Conservation (phyloP, 2,329 filamentous ascomycete genomes). For the Pseudocercospora fijiensis region DNA sequence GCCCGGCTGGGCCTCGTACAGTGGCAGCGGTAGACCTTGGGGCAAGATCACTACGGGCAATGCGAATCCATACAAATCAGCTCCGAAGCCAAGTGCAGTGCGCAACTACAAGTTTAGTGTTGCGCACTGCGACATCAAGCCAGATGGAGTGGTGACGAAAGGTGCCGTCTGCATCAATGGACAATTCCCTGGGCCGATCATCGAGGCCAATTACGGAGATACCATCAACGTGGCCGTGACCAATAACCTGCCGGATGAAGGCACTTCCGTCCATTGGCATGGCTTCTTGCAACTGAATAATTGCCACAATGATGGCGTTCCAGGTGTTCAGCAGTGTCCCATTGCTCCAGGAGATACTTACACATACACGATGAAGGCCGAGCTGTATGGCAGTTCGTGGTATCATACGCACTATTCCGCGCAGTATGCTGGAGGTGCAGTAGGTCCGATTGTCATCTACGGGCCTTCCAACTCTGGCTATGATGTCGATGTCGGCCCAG, state of each 20-base stretch:
- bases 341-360: conserved; percentile 58
- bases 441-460: conserved; percentile 43
- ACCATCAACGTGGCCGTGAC: conserved; percentile 34
- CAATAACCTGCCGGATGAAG: conserved; percentile 46
- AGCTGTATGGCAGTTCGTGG: conserved; percentile 35
- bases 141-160: conserved; percentile 32
- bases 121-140: conserved; percentile 33
- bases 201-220: conserved; percentile 43
- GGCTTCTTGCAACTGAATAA: conserved; percentile 54
- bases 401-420: conserved; percentile 40
- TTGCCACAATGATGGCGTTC: conserved; percentile 54
- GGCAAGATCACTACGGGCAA: neutral
- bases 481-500: conserved; percentile 35
- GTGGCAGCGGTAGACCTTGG: neutral
- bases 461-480: conserved; percentile 42
- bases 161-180: conserved; percentile 42
- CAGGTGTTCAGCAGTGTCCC: conserved; percentile 60
- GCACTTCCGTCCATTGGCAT: conserved; percentile 55
- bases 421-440: conserved; percentile 44
- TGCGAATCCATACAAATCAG: neutral
- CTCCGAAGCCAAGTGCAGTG: neutral
- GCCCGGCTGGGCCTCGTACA: neutral
- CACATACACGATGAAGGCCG: conserved; percentile 43
- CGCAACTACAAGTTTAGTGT: neutral
- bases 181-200: conserved; percentile 48